A percentile compares a stretch with the other conserved stretches of the same genome.
These are phyloP conservation scores for Leccinum uliginosum DNA, from an alignment of 768 basidiomycete genomes.

Conservation along the genomic window DNA sequence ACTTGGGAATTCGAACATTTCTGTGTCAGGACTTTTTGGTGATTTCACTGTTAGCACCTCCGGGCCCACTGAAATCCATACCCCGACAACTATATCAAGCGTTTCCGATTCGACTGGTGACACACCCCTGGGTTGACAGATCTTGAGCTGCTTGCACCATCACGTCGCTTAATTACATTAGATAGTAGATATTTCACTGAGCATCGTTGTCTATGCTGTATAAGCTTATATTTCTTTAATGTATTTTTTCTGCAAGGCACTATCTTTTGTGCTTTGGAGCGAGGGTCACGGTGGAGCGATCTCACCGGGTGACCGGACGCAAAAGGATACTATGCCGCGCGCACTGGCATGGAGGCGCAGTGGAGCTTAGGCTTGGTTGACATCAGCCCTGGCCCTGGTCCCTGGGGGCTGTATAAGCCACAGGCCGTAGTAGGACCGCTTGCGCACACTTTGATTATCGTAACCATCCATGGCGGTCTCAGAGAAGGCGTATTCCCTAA, in stretches of 20 bases:
- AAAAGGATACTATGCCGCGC: not conserved
- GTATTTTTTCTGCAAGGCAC: not conserved
- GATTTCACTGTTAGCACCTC: conserved; percentile 40
- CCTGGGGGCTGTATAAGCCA: not conserved
- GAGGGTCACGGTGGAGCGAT: not conserved
- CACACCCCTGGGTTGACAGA: conserved; percentile 46
- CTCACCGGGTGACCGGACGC: not conserved
- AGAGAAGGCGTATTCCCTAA: conserved; percentile 30
- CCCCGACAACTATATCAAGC: conserved; percentile 40
- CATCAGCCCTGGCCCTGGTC: not conserved
- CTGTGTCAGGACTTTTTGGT: conserved; percentile 54
- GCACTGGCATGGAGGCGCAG: not conserved
- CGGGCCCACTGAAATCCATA: conserved; percentile 32
- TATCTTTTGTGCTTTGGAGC: not conserved
- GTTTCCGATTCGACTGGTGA: conserved; percentile 59
- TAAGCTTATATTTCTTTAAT: conserved; percentile 10
- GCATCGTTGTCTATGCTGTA: conserved; percentile 1
- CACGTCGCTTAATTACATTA: conserved; percentile 20
- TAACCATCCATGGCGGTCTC: conserved; percentile 22
- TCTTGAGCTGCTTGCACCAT: conserved; percentile 11
- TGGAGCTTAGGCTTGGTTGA: not conserved
- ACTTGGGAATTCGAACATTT: not conserved
- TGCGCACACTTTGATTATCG: not conserved
- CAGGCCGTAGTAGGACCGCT: not conserved
- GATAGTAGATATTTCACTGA: not conserved